Evolutionary conservation across 2,329 filamentous ascomycete species (phyloP).

Genomic region (Neofusicoccum laricinum): DNA sequence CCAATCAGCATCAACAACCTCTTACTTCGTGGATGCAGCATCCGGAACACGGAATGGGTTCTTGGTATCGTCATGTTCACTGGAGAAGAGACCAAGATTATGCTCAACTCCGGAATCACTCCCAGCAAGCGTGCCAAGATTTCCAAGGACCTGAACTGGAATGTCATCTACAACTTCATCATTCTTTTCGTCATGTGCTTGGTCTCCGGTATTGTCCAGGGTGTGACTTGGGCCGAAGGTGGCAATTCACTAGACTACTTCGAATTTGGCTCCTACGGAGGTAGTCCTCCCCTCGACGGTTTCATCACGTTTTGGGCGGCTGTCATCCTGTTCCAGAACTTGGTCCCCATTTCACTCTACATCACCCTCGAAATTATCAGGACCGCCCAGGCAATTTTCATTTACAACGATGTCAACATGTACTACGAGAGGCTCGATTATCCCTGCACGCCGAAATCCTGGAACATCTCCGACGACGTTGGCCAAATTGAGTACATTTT

Average conservation of each 20-base stretch:
- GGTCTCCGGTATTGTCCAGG: conserved; percentile 79
- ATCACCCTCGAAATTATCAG: conserved; percentile 96
- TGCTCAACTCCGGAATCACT: conserved; percentile 96
- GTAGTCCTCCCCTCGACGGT: conserved; percentile 71
- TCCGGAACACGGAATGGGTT: conserved; percentile 95
- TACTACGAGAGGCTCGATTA: conserved; percentile 95
- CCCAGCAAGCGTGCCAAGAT: conserved; percentile 91
- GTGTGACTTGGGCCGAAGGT: conserved; percentile 72
- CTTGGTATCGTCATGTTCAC: conserved; percentile 92
- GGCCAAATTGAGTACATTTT: conserved; percentile 99
- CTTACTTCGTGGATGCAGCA: conserved; percentile 85
- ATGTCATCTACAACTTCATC: conserved; percentile 93
- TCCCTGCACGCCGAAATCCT: conserved; percentile 93
- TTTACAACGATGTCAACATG: conserved; percentile 94
- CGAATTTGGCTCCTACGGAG: conserved; percentile 79
- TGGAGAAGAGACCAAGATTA: conserved; percentile 95
- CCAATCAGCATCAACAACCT: conserved; percentile 94
- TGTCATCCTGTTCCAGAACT: conserved; percentile 94
- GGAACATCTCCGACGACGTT: conserved; percentile 98
- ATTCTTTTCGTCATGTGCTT: conserved; percentile 89
- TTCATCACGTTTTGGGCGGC: conserved; percentile 97
- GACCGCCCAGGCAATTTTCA: conserved; percentile 91
- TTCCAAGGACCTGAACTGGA: conserved; percentile 91
- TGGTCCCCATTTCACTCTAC: conserved; percentile 97
- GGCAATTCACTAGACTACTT: conserved; percentile 77